Conservation (phyloP, 1,284 basidiomycete species). For the Tilletia setariae region DNA sequence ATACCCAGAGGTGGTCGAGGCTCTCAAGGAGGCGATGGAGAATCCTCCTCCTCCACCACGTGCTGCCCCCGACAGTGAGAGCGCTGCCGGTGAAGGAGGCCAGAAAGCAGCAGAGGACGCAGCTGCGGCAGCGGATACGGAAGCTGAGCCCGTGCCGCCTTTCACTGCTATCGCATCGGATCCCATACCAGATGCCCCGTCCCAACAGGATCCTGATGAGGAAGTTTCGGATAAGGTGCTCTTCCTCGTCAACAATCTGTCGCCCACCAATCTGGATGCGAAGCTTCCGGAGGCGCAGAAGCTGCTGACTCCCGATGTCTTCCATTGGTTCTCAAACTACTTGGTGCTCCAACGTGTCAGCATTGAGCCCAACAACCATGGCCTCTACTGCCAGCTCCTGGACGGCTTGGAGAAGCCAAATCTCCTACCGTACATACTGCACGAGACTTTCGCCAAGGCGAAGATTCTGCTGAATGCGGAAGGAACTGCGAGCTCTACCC, state of each 20-base stretch:
- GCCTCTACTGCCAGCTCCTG: constrained; percentile 87
- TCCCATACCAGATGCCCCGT: constrained; percentile 53
- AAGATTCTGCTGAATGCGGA: constrained; percentile 93
- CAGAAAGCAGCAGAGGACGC: constrained; percentile 1
- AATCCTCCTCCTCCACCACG: constrained; percentile 20
- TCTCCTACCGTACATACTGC: constrained; percentile 66
- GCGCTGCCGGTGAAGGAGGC: constrained; percentile 10
- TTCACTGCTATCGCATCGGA: constrained; percentile 56
- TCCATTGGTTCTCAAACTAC: constrained; percentile 92
- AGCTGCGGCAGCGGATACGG: constrained; percentile 20
- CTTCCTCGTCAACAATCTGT: constrained; percentile 97
- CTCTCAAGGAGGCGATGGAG: constrained; percentile 39
- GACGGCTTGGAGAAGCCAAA: constrained; percentile 64
- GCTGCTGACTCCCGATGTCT: constrained; percentile 41
- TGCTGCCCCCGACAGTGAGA: constrained; percentile 4
- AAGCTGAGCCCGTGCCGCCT: constrained; percentile 46
- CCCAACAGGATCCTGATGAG: constrained; percentile 67
- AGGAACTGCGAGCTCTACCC: constrained; percentile 76
- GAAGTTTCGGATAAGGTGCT: constrained; percentile 88
- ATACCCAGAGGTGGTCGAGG: constrained; percentile 71
- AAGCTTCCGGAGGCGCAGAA: constrained; percentile 56
- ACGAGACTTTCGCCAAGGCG: constrained; percentile 75
- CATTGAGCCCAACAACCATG: constrained; percentile 95
- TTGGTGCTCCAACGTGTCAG: constrained; percentile 92
- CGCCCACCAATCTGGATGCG: constrained; percentile 83